Evolutionary conservation across 1,139 yeast species (phyloP).

Genomic region (Saccharomyces pastorianus): DNA sequence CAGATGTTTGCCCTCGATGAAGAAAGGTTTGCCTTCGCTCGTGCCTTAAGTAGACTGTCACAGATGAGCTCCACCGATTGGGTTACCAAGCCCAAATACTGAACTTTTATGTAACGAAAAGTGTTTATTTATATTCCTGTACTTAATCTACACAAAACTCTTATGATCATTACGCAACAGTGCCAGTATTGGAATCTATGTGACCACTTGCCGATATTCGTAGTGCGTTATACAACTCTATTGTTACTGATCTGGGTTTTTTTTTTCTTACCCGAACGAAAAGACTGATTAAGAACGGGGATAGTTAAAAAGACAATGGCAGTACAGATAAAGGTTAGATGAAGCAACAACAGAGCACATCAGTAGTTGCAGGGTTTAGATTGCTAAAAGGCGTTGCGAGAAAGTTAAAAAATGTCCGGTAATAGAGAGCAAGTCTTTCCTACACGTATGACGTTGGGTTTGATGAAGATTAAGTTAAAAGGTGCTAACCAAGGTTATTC

Average conservation of each 20-base stretch:
- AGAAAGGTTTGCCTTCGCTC: constrained; percentile 91
- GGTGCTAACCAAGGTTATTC: constrained; percentile 98
- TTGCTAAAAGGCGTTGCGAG: background rate
- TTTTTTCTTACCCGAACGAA: background rate
- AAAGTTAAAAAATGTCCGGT: constrained; percentile 29
- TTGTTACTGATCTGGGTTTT: background rate
- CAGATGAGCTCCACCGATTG: constrained; percentile 94
- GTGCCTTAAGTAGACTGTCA: constrained; percentile 81
- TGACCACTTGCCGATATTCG: background rate
- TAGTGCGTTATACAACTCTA: background rate
- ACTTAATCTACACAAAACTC: background rate
- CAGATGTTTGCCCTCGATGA: constrained; percentile 83
- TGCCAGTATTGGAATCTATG: background rate
- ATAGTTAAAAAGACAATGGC: background rate
- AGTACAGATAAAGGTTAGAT: background rate
- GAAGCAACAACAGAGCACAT: background rate
- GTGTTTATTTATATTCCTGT: background rate
- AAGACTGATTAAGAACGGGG: background rate
- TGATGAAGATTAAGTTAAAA: constrained; percentile 90
- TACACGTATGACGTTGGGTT: constrained; percentile 91
- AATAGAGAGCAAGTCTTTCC: constrained; percentile 85
- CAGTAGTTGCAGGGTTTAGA: background rate
- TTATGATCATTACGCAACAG: background rate
- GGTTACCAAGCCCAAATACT: constrained; percentile 40
- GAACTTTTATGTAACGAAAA: background rate